Evolutionary conservation across 371 early-diverging fungal genomes (phyloP).

Genomic region (Mortierella sp.): DNA sequence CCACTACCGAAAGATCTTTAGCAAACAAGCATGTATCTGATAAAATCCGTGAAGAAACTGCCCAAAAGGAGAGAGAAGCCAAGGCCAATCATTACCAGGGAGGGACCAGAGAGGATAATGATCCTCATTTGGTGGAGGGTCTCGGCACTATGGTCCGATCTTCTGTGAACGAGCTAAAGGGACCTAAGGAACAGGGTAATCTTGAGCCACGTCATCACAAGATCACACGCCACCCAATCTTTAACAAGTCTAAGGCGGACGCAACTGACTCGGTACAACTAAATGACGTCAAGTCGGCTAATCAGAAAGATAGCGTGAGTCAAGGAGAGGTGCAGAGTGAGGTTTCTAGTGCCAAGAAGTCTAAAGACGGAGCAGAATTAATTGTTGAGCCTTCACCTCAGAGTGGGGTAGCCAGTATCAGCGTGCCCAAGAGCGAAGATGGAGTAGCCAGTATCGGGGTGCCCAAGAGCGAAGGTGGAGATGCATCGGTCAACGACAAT

Average conservation of each 20-base stretch:
- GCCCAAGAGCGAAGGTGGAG: slow-evolving; percentile 20
- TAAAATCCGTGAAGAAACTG: slow-evolving; percentile 3
- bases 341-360: background rate
- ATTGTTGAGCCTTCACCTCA: slow-evolving; percentile 36
- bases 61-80: slow-evolving; percentile 20
- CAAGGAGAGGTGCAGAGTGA: too few species aligned
- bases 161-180: slow-evolving; percentile 13
- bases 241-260: background rate
- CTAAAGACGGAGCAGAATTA: slow-evolving; percentile 10
- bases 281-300: slow-evolving; percentile 1
- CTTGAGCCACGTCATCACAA: slow-evolving; percentile 23
- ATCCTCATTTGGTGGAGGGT: slow-evolving; percentile 28
- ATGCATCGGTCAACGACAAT: slow-evolving; percentile 33
- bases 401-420: background rate
- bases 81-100: slow-evolving; percentile 12
- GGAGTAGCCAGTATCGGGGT: slow-evolving; percentile 3
- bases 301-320: too few species aligned
- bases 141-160: slow-evolving; percentile 18
- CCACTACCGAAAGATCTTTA: slow-evolving; percentile 24
- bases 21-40: slow-evolving; percentile 5
- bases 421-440: slow-evolving; percentile 6
- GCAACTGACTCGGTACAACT: slow-evolving; percentile 2
- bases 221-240: slow-evolving; percentile 7
- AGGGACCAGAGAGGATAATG: slow-evolving; percentile 6
- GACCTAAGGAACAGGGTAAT: slow-evolving; percentile 22